phyloP scores from a whole-genome alignment of 257 asterid genomes.

The Osmanthus fragrans region DNA sequence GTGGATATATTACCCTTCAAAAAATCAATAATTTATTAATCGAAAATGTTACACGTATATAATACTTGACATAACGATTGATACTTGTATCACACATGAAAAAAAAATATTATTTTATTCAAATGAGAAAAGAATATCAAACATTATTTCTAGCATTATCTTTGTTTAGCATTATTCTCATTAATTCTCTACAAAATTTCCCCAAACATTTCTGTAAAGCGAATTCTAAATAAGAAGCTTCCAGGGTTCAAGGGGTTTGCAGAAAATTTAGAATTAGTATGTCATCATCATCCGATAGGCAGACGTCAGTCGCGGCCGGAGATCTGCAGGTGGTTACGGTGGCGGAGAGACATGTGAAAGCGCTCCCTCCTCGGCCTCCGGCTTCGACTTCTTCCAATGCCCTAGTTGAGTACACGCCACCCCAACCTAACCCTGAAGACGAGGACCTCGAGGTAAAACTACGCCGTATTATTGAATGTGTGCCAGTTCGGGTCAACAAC shows the following conservation, averaged over 20 bases:
- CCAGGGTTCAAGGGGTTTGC: slow-evolving; percentile 11
- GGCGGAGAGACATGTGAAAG: slow-evolving; percentile 41
- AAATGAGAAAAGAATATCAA: no score
- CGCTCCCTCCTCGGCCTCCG: slow-evolving; percentile 58
- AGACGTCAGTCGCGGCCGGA: slow-evolving; percentile 55
- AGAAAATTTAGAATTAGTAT: background rate
- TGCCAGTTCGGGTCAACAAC: slow-evolving; percentile 92
- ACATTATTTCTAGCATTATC: no score
- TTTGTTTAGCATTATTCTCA: no score
- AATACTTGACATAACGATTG: no score
- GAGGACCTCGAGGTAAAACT: slow-evolving; percentile 95
- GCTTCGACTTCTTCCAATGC: slow-evolving; percentile 51
- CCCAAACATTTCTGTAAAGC: background rate
- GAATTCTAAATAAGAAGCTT: background rate
- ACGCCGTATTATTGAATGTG: slow-evolving; percentile 91
- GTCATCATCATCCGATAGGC: slow-evolving; percentile 55
- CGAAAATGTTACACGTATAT: no score
- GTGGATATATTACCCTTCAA: no score
- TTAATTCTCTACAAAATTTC: no score
- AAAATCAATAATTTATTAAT: no score
- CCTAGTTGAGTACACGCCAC: slow-evolving; percentile 70
- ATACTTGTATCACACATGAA: no score
- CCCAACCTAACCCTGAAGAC: slow-evolving; percentile 68
- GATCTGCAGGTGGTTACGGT: slow-evolving; percentile 63
- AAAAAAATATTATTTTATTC: no score